A percentile compares a stretch with the other conserved stretches of the same genome.
These are phyloP conservation scores for Boletus reticuloceps DNA, from an alignment of 768 basidiomycete species.

Conservation along the genomic window DNA sequence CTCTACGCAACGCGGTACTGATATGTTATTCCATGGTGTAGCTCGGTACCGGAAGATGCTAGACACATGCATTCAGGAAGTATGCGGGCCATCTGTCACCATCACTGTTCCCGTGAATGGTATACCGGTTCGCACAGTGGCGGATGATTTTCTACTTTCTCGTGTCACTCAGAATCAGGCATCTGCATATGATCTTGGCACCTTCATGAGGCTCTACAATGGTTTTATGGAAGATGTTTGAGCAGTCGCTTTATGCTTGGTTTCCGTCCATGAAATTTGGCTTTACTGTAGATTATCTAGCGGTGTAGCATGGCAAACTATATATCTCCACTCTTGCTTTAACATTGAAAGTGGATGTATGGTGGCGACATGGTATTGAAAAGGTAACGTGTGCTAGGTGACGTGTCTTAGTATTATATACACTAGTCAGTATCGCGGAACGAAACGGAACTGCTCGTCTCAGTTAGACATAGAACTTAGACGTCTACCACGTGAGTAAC, in stretches of 20 bases:
- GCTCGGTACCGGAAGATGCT: constrained; percentile 25
- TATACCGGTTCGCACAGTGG: constrained; percentile 4
- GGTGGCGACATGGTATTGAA: too few species aligned
- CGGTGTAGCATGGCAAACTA: too few species aligned
- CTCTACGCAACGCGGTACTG: neutral
- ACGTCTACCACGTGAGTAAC: too few species aligned
- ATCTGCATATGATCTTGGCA: constrained; percentile 5
- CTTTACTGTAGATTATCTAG: too few species aligned
- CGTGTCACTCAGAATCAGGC: constrained; percentile 7
- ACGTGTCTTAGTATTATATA: too few species aligned
- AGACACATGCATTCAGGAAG: constrained; percentile 14
- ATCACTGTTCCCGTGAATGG: constrained; percentile 4
- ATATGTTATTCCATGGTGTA: neutral
- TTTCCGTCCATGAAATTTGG: too few species aligned
- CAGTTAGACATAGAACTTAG: too few species aligned
- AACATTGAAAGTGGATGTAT: too few species aligned
- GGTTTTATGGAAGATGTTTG: constrained; percentile 2
- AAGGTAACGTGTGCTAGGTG: too few species aligned
- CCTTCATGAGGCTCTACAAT: constrained; percentile 10
- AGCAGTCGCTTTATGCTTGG: neutral
- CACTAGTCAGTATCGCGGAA: too few species aligned
- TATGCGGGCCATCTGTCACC: neutral
- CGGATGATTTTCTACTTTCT: constrained; percentile 9
- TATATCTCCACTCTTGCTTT: too few species aligned
- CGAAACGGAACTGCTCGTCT: too few species aligned